phyloP scores from a whole-genome alignment of 192 early-diverging fungal species.

The Polychytrium aggregatum region DNA sequence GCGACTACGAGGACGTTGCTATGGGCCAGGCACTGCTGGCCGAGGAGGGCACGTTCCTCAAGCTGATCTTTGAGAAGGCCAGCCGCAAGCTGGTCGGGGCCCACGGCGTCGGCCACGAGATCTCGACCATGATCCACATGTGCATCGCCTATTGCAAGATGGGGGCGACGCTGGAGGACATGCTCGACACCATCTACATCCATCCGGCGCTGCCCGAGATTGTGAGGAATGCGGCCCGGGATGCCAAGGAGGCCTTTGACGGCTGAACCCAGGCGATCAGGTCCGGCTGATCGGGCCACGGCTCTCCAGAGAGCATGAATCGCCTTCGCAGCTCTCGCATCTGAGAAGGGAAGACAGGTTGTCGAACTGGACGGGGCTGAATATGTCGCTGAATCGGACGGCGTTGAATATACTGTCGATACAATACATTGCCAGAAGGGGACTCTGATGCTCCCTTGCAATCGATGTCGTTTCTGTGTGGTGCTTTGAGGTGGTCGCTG shows the following conservation, averaged over 20 bases:
- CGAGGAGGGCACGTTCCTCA: conserved; percentile 19
- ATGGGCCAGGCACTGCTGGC: conserved; percentile 22
- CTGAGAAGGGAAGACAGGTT: too few relatives aligned
- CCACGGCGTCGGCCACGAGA: conserved; percentile 24
- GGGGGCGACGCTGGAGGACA: conserved; percentile 18
- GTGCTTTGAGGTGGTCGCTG: too few relatives aligned
- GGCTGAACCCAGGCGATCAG: too few relatives aligned
- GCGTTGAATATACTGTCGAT: too few relatives aligned
- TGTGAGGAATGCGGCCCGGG: conserved; percentile 20
- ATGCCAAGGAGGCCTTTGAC: conserved; percentile 5
- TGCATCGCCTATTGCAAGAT: conserved; percentile 17
- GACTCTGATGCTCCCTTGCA: too few relatives aligned
- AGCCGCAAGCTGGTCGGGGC: conserved; percentile 18
- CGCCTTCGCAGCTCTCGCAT: too few relatives aligned
- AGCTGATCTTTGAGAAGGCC: conserved; percentile 14
- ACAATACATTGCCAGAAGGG: too few relatives aligned
- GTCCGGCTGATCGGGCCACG: too few relatives aligned
- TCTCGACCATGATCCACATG: conserved; percentile 21
- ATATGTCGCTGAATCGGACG: too few relatives aligned
- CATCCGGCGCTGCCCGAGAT: conserved; percentile 27
- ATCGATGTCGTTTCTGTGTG: too few relatives aligned
- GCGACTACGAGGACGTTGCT: conserved; percentile 14
- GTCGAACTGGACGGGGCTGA: too few relatives aligned
- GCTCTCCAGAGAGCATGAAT: too few relatives aligned
- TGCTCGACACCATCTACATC: conserved; percentile 23